These are phyloP conservation scores for Castanea crenata DNA, from an alignment of 306 rosid genomes.

Conservation along the genomic window DNA sequence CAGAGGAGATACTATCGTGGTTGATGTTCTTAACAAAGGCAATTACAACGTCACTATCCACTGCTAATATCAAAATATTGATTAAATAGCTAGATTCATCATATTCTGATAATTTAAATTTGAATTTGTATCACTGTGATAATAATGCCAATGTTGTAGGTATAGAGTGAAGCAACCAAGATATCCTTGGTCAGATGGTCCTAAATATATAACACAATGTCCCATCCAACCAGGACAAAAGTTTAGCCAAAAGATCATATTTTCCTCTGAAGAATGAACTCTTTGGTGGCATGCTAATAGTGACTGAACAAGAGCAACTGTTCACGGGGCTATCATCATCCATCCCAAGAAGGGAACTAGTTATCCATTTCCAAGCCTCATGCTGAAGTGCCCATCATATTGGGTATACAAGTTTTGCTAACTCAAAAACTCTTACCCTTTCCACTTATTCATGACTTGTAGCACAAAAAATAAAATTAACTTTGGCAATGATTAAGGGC, in stretches of 20 bases:
- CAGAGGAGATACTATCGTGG: conserved; percentile 50
- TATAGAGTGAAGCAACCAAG: conserved; percentile 54
- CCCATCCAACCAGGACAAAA: conserved; percentile 41
- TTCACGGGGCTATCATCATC: conserved; percentile 56
- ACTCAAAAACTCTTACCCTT: background rate
- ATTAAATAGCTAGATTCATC: too few species aligned
- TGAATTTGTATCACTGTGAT: background rate
- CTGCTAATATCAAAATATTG: conserved; percentile 22
- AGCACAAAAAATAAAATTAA: too few species aligned
- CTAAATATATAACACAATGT: conserved; percentile 51
- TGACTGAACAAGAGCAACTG: conserved; percentile 49
- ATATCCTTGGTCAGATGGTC: conserved; percentile 68
- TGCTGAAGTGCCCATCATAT: conserved; percentile 41
- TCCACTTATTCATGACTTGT: too few species aligned
- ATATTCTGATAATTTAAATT: background rate
- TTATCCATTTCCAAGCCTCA: conserved; percentile 58
- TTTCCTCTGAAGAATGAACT: conserved; percentile 55
- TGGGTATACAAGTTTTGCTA: conserved; percentile 24
- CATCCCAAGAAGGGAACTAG: conserved; percentile 33
- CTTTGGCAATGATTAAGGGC: background rate
- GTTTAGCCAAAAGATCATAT: conserved; percentile 37
- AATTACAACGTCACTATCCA: conserved; percentile 54
- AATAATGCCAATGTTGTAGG: conserved; percentile 21
- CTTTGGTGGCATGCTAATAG: conserved; percentile 73
- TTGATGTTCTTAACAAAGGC: conserved; percentile 49